phyloP scores from a whole-genome alignment of 345 rosid species.

The Salix koriyanagi region DNA sequence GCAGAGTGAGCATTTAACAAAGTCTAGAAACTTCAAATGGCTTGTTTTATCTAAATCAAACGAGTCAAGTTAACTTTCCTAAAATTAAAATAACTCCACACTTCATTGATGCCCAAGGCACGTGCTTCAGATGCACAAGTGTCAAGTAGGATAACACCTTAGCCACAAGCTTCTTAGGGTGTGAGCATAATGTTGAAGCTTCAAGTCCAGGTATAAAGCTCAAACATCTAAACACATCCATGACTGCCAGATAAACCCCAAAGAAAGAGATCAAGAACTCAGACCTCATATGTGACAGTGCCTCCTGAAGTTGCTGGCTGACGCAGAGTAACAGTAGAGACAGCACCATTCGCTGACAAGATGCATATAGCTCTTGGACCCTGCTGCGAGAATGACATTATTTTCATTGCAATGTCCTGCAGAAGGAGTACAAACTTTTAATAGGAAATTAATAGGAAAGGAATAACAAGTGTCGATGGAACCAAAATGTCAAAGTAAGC shows the following conservation, averaged over 20 bases:
- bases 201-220: not conserved
- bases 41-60: not conserved
- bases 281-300: constrained; percentile 84
- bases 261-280: constrained; percentile 2
- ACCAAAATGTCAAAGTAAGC: not conserved
- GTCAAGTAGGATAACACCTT: not conserved
- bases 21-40: not conserved
- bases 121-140: not conserved
- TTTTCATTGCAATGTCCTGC: constrained; percentile 81
- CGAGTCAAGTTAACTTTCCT: not conserved
- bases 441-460: constrained; percentile 7
- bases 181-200: not conserved
- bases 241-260: not conserved
- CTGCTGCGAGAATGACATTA: constrained; percentile 79
- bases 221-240: not conserved
- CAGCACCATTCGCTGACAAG: constrained; percentile 88
- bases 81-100: not conserved
- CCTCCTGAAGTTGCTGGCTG: constrained; percentile 79
- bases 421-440: constrained; percentile 6
- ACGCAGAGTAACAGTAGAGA: constrained; percentile 76
- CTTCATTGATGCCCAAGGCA: not conserved
- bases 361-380: constrained; percentile 79
- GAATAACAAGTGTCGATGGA: not conserved
- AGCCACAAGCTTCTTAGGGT: not conserved
- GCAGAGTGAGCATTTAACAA: not conserved